These are phyloP conservation scores for Citrus sinensis DNA, from an alignment of 345 rosid genomes.

Conservation along the genomic window DVS_A1.0 CM039164.1:25106501-25107000, in stretches of 20 bases:
- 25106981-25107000: not conserved
- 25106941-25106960: constrained; percentile 1
- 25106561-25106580: constrained; percentile 26
- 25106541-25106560: not conserved
- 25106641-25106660: constrained; percentile 16
- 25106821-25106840: constrained; percentile 75
- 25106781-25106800: constrained; percentile 82
- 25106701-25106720: constrained; percentile 7
- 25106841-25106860: constrained; percentile 81
- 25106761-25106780: constrained; percentile 73
- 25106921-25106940: constrained; percentile 13
- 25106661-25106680: not conserved
- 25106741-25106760: constrained; percentile 91
- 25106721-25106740: constrained; percentile 92
- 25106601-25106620: constrained; percentile 99
- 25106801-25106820: constrained; percentile 72
- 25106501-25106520: not conserved
- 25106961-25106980: not conserved
- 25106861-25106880: constrained; percentile 54
- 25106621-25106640: constrained; percentile 98
- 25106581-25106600: constrained; percentile 97
- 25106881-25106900: constrained; percentile 79
- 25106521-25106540: not conserved
- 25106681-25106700: constrained; percentile 3
- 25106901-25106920: constrained; percentile 73